phyloP scores from a whole-genome alignment of 129 eudicot genomes.

The Chrysanthemum lavandulifolium region DNA sequence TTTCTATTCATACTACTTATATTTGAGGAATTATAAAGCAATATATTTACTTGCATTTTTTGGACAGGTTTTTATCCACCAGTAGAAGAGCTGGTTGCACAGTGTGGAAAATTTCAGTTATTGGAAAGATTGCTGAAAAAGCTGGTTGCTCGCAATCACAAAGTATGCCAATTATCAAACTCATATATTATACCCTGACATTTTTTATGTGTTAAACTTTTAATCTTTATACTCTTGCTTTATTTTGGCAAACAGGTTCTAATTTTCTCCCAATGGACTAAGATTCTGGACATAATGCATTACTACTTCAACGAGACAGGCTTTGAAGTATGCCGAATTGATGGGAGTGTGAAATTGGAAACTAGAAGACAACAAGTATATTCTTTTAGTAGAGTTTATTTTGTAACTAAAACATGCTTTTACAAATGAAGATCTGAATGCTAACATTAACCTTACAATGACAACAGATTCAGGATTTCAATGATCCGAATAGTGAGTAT shows the following conservation, averaged over 20 bases:
- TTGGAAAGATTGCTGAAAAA: constrained; percentile 63
- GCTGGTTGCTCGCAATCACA: constrained; percentile 78
- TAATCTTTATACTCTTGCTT: constrained; percentile 15
- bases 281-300: constrained; percentile 83
- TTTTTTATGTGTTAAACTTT: not conserved
- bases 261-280: constrained; percentile 95
- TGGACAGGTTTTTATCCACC: constrained; percentile 82
- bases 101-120: constrained; percentile 89
- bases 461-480: constrained; percentile 84
- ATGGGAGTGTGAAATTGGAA: constrained; percentile 80
- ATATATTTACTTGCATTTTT: not conserved
- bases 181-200: not conserved
- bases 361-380: constrained; percentile 77
- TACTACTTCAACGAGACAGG: constrained; percentile 84
- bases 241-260: constrained; percentile 60
- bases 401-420: not conserved
- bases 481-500: constrained; percentile 53
- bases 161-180: constrained; percentile 38
- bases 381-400: not conserved
- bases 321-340: constrained; percentile 83
- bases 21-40: not conserved
- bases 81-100: constrained; percentile 77
- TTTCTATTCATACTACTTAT: not conserved
- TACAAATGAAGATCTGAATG: too few species aligned
- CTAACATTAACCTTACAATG: not conserved